Evolutionary conservation across 495 filamentous ascomycete genomes (phyloP), one percentile per base, ranked within the genome.

Genomic region (Astrothelium macrocarpum): DNA sequence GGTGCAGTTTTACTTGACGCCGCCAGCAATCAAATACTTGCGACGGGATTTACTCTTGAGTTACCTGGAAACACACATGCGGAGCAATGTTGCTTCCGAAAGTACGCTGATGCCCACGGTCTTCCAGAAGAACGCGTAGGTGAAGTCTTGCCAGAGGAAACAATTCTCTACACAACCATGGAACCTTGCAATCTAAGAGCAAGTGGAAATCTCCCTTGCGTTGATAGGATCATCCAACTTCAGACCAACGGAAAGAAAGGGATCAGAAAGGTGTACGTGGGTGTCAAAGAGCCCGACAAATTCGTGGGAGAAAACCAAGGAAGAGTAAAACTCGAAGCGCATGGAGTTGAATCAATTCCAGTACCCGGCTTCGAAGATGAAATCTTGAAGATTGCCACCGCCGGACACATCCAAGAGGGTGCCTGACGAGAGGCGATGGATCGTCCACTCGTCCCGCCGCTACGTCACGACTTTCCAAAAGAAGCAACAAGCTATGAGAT

Each of bases 61-160:
- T 84, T 94, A 12, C 80, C 84, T 0, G 94, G 92, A 16, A 98
- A 98, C 80, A 96, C 91, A 0, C 94, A 98, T 67, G 94, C 94
- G 4, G 94, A 98, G 69, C 91, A 98, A 78, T 90, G 85, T 78
- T 92, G 88, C 71, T 82, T 98, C 59, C 74, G 83, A 43, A 97
- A 98, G 73, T 81, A 87, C 29, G 81, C 85, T n/a, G 12, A 67
- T 20, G 67, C 72, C 5, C 78, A 82, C 62, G 65, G 65, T 16
- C 74, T 87, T 10, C 34, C 78, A 0, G 85, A 88, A 59, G 83
- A 83, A 25, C 67, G 76, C 14, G 77, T 91, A 14, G 74, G 68
- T 18, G 72, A 80, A 14, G 79, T 82, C 0, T 78, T 94, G 0
- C 83, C 85, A 0, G 63, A 72, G 18, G 71, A 73, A 26, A 78